Base-by-base conservation (phyloP, 78 protist species). In the Mastigamoeba balamuthi region DNA sequence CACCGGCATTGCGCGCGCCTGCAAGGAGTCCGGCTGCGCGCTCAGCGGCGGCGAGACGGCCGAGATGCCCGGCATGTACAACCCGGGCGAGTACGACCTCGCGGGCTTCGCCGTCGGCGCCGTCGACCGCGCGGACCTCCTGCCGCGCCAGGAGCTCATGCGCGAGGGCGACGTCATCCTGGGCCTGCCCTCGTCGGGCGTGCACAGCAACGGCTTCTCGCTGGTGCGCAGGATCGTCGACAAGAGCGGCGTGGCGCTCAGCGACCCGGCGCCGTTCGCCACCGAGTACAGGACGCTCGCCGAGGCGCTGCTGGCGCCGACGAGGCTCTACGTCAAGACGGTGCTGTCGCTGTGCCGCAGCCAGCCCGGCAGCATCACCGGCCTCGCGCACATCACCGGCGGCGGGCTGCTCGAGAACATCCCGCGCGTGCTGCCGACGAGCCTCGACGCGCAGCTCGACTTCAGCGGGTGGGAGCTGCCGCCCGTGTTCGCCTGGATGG, bases 101-200 rank as follows among this genome's bases (percentile, higher is more conserved):
- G 95, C 95, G 27, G 95, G 95, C n/a, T 91, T 91, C 41, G 73
- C 89, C 3, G 95, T 91, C 6, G 95, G 92, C 66, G 95, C 90
- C 0, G 90, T 78, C 33, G 88, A 85, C 40, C 80, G 95, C 17
- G 30, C 3, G 0, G 40, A 44, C 40, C 10, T 88, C 58, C 78
- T 91, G 27, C 95, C 92, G 41, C 10, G 40, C 4, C 0, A 4
- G 7, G 83, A 74, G 23, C 25, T 77, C 23, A 63, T 78, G 42
- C 9, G 38, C 3, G 67, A 23, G 7, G 88, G 93, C 0, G 85
- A 90, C 36, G 77, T 85, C 27, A 8, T 90, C 41, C n/a, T 90
- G 17, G 94, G 88, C 9, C 40, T 90, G 10, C 76, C 89, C 6
- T 81, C 88, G 27, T 83, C 90, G 0, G 94, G 94, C 40, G 75